Base-by-base conservation (phyloP, 129 eudicot genomes). In the Tagetes erecta region DNA sequence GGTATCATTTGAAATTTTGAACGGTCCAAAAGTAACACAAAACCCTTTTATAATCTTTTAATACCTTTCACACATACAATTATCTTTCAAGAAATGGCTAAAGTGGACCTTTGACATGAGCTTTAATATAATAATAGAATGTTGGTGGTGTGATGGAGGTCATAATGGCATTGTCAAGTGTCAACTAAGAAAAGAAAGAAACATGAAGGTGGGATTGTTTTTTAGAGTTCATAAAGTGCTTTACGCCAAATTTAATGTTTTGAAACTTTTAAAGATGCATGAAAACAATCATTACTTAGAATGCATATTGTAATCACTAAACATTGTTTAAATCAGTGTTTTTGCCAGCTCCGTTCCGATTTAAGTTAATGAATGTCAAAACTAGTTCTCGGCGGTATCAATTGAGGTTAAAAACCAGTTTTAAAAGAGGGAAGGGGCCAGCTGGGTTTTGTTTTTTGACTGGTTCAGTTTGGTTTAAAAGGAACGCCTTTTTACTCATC, bases 101-200 rank as follows among this genome's bases (percentile, higher is more conserved):
- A 52, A 75, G 70, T 44, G 42, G 27, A 30, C 67, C 64, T 75
- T 63, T 39, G 71, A 80, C 80, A 70, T 49, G 60, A 57, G 58
- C 42, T 58, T 31, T 68, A 36, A 42, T 52, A 53, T 45, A n/a
- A 67, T 74, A 40, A 20, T 20, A 20, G 31, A 65, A 76, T 53
- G 68, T 35, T 60, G 63, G 84, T 81, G 56, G 78, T 58, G 42
- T 53, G 36, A 70, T 66, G 76, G 75, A 42, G 57, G 77, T 68
- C 52, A 82, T 75, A 55, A 83, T 68, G 76, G 13, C 78, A 68
- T 63, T 81, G 76, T 75, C 73, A 63, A 80, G 20, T 57, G 49
- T 4, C 52, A 27, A 42, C 31, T 6, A 37, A 50, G 13, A 36
- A 36, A 68, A 14, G 55, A 58, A 45, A 56, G 51, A 67, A 67